A percentile compares a stretch with the other conserved stretches of the same genome.
Conservation (phyloP, 2,329 filamentous ascomycete species). For the Xylaria sp. region DNA sequence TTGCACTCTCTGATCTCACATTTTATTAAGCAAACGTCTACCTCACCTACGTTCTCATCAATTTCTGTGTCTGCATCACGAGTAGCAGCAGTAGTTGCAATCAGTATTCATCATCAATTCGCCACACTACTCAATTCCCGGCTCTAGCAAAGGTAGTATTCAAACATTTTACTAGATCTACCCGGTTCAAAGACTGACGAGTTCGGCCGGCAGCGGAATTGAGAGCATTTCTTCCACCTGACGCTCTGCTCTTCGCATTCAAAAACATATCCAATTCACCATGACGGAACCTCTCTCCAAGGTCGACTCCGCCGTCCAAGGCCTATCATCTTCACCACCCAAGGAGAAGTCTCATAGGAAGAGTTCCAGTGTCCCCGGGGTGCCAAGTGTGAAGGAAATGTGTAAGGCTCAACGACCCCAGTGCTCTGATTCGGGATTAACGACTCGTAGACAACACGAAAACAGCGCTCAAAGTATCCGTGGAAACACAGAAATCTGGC, state of each 20-base stretch:
- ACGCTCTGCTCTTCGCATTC: conserved; percentile 17
- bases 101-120: conserved; percentile 26
- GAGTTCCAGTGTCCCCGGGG: conserved; percentile 78
- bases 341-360: conserved; percentile 75
- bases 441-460: conserved; percentile 74
- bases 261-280: conserved; percentile 36
- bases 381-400: conserved; percentile 86
- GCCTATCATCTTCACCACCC: conserved; percentile 74
- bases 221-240: not conserved
- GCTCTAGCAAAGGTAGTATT: conserved; percentile 38
- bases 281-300: conserved; percentile 75
- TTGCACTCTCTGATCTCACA: conserved; percentile 43
- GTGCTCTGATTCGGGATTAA: conserved; percentile 10
- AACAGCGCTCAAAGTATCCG: conserved; percentile 77
- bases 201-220: conserved; percentile 21
- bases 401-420: conserved; percentile 66
- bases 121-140: conserved; percentile 24
- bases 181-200: conserved; percentile 3
- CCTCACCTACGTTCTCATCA: conserved; percentile 45
- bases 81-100: conserved; percentile 18
- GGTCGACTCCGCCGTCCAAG: conserved; percentile 91
- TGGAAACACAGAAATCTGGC: conserved; percentile 87
- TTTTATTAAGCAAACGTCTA: conserved; percentile 27
- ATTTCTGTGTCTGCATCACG: conserved; percentile 38
- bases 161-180: not conserved